Base-by-base conservation (phyloP, 176 grass and related monocot species). In the Aegilops umbellulata region DNA sequence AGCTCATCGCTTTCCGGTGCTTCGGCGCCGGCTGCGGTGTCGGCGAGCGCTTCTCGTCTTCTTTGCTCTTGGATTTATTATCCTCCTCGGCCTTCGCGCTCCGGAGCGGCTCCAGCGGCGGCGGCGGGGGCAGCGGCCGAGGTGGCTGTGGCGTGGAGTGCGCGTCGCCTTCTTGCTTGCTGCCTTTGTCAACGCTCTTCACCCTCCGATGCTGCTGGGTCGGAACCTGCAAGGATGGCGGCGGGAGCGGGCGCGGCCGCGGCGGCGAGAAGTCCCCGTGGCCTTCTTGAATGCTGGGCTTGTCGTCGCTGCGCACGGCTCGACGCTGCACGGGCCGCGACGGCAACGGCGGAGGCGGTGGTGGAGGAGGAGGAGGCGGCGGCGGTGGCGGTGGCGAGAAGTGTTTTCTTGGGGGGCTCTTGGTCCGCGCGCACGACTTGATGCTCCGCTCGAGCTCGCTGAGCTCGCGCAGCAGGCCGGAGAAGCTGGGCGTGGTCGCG, bases 371-470 rank as follows among this genome's bases (percentile, higher is more conserved):
- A 2, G 53, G 51, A 0, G 51, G 62, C 4, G 65, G 72, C 5
- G 76, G 72, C n/a, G 51, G 62, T 1, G 65, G 72, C 10, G 79
- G 57, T 0, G 76, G 74, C 3, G 76, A 30, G 17, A 57, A 10
- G 77, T 20, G 0, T 3, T 65, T 87, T 16, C 70, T 61, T 30
- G 14, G n/a, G 39, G 80, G 24, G 85, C 80, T 87, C 76, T 91
- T 86, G 53, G 53, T 0, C 73, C 65, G 67, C 13, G 80, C 89
- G 84, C 84, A 95, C 19, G 87, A 31, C 86, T 88, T 74, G 25
- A 93, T 82, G 34, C 87, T 93, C 32, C 85, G 89, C 84, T 96
- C 94, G 17, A 96, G 89, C 61, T 93, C 89, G 30, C 81, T 90
- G 60, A 96, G 94, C 77, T 96, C 84, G 34, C 74, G 84, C 38